Conservation (phyloP, 768 basidiomycete species). For the Suillus brevipes region DNA sequence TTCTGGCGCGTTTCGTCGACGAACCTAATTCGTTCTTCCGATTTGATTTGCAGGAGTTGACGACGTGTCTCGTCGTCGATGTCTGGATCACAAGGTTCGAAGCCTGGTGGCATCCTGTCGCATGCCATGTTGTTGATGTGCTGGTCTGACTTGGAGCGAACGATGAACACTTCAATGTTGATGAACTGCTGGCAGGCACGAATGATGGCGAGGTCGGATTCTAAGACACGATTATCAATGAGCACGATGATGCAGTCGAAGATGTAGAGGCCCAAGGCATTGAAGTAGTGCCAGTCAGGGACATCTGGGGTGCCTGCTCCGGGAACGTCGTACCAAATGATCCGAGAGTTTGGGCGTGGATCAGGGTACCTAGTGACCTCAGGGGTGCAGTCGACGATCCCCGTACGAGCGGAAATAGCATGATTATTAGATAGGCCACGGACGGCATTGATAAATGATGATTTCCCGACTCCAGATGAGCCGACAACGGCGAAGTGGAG, state of each 20-base stretch:
- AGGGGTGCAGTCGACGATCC: slow-evolving; percentile 18
- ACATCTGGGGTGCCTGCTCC: slow-evolving; percentile 26
- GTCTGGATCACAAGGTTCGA: slow-evolving; percentile 17
- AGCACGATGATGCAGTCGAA: slow-evolving; percentile 15
- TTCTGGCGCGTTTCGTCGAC: slow-evolving; percentile 9
- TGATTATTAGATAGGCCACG: slow-evolving; percentile 23
- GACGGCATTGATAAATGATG: slow-evolving; percentile 31
- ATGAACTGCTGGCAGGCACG: not conserved
- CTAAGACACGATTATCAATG: slow-evolving; percentile 12
- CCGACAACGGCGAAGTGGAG: slow-evolving; percentile 31
- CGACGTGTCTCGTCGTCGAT: not conserved
- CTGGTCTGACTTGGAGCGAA: slow-evolving; percentile 37
- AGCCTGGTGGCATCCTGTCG: slow-evolving; percentile 15
- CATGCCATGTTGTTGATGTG: slow-evolving; percentile 25
- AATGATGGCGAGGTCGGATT: not conserved
- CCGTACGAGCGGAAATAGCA: slow-evolving; percentile 23
- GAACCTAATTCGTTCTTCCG: not conserved
- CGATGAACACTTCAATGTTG: slow-evolving; percentile 20
- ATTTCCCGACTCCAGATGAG: slow-evolving; percentile 27
- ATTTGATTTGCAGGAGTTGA: not conserved
- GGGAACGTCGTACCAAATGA: slow-evolving; percentile 30
- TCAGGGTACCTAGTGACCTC: slow-evolving; percentile 18
- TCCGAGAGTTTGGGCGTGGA: slow-evolving; percentile 10
- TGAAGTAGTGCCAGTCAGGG: slow-evolving; percentile 28
- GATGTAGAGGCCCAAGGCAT: slow-evolving; percentile 22